Base-by-base conservation (phyloP, 1,139 yeast genomes). In the Saccharomyces hybrid region DNA sequence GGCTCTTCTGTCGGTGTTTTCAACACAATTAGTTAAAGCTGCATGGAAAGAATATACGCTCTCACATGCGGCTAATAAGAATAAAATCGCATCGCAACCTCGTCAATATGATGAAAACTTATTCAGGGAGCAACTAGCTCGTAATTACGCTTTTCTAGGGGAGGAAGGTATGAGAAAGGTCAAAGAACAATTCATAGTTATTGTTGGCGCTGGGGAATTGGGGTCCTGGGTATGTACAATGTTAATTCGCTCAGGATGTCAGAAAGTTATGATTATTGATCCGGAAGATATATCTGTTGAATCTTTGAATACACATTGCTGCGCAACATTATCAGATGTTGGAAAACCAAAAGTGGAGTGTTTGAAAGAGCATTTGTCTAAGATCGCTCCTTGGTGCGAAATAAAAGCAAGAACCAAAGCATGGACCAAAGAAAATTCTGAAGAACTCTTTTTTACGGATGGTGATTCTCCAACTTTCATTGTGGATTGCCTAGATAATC, bases 181-280 rank as follows among this genome's bases (percentile, higher is more conserved):
- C 23, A 81, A 96, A 55, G 71, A 76, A n/a, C 85, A 89, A 63
- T 78, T 82, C 57, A 81, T 93, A 2, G 86, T 89, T 2, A 87
- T 93, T 19, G 97, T 93, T n/a, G 99, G 99, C 29, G 95, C 93
- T 7, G 99, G 99, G 52, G 99, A 99, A 49, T 99, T 93, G 38
- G 99, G 99, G 2, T 90, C 98, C 0, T 91, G 97, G 95, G 96
- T 86, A 9, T 86, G 90, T 6, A 86, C 96, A 2, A 88, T 95
- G 89, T 77, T 93, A 56, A 87, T 88, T 1, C 81, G 99, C 63
- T 87, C 96, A 6, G 99, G 99, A 11, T 86, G 91, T 34, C 84
- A 86, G n/a, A 79, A 81, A 56, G 72, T 93, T 53, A 79, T 91
- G 62, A 78, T 93, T 57, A 84, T 93, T 57, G 99, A 93, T 72